phyloP scores from a whole-genome alignment of 2,329 filamentous ascomycete species.

The Aspergillaceae sp. region DNA sequence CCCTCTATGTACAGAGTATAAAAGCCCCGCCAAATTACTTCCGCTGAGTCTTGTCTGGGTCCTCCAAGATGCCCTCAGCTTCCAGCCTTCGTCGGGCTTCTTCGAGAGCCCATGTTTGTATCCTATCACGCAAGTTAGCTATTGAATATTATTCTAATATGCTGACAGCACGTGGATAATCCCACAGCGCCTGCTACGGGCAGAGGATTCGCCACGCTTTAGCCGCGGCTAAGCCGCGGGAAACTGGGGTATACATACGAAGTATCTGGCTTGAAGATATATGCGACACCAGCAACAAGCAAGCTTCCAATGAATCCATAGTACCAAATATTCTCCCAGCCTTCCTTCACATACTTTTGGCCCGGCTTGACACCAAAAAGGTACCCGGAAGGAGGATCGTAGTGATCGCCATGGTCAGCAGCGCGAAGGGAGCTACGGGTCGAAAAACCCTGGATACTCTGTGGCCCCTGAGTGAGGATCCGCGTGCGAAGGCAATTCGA shows the following conservation, averaged over 20 bases:
- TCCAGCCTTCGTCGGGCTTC: slow-evolving; percentile 93
- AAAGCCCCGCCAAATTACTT: slow-evolving; percentile 32
- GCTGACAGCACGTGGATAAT: too few relatives aligned
- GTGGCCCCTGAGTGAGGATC: slow-evolving; percentile 28
- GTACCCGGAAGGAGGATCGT: slow-evolving; percentile 85
- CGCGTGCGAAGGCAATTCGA: slow-evolving; percentile 33
- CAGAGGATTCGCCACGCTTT: too few relatives aligned
- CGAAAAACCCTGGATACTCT: slow-evolving; percentile 32
- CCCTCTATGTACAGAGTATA: slow-evolving; percentile 37
- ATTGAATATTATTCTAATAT: background rate
- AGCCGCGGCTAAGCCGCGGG: background rate
- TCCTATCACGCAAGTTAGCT: slow-evolving; percentile 48
- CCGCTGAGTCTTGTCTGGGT: slow-evolving; percentile 55
- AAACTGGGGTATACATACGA: slow-evolving; percentile 59
- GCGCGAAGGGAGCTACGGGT: slow-evolving; percentile 32
- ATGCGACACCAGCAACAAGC: slow-evolving; percentile 63
- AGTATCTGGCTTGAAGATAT: slow-evolving; percentile 97
- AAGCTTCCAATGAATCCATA: slow-evolving; percentile 78
- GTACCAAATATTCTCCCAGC: slow-evolving; percentile 83
- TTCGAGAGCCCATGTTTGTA: slow-evolving; percentile 98
- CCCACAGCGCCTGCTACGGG: too few relatives aligned
- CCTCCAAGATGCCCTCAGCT: slow-evolving; percentile 84
- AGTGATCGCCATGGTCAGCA: slow-evolving; percentile 62
- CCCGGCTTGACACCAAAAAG: slow-evolving; percentile 90
- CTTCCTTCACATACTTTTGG: slow-evolving; percentile 91